phyloP scores from a whole-genome alignment of 495 filamentous ascomycete species.

The Penicillium steckii region DNA sequence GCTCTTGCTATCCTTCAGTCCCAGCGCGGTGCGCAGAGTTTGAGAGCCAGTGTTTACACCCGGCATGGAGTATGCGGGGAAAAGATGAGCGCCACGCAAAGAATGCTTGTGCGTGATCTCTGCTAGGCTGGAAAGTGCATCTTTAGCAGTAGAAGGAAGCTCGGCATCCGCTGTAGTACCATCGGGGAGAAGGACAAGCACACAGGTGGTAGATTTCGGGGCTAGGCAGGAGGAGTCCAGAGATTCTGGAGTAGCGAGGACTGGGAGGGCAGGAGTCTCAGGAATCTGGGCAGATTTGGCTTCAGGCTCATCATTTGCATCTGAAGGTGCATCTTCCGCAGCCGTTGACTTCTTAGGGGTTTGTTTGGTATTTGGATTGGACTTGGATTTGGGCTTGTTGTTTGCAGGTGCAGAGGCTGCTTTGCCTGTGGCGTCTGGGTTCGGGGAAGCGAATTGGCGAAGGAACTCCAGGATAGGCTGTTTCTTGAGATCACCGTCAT shows the following conservation, averaged over 20 bases:
- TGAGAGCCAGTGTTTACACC: slow-evolving; percentile 55
- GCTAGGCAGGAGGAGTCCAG: slow-evolving; percentile 71
- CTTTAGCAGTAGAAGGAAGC: slow-evolving; percentile 38
- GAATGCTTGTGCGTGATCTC: slow-evolving; percentile 74
- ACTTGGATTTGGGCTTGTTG: slow-evolving; percentile 47
- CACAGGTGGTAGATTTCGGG: slow-evolving; percentile 76
- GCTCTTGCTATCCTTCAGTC: slow-evolving; percentile 43
- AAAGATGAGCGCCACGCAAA: slow-evolving; percentile 62
- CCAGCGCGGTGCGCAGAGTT: slow-evolving; percentile 59
- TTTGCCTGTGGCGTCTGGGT: slow-evolving; percentile 53
- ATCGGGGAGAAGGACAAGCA: slow-evolving; percentile 74
- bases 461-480: slow-evolving; percentile 79
- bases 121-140: slow-evolving; percentile 64
- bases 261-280: slow-evolving; percentile 41
- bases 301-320: slow-evolving; percentile 35
- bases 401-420: slow-evolving; percentile 46
- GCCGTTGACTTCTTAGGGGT: slow-evolving; percentile 25
- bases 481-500: slow-evolving; percentile 86
- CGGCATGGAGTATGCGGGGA: slow-evolving; percentile 81
- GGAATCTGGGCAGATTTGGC: slow-evolving; percentile 50
- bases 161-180: slow-evolving; percentile 48
- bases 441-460: slow-evolving; percentile 69
- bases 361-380: slow-evolving; percentile 38
- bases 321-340: slow-evolving; percentile 44
- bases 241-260: slow-evolving; percentile 54